Conservation (phyloP, 352 stramenopile species). For the Phytophthora agathidicida region DNA sequence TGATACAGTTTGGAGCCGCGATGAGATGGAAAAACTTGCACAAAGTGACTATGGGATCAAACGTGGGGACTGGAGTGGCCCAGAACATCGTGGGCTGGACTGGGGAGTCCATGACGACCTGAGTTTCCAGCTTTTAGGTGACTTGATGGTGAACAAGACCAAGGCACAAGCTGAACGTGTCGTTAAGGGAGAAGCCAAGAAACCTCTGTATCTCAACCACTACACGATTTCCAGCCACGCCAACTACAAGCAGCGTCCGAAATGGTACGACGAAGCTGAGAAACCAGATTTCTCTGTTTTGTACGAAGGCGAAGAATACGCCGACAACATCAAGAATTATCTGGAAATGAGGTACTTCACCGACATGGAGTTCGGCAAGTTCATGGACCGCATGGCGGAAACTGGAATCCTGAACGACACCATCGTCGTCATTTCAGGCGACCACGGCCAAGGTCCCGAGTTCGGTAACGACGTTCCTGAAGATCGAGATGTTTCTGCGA, state of each 20-base stretch:
- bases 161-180: slow-evolving; percentile 35
- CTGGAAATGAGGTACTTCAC: slow-evolving; percentile 59
- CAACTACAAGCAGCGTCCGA: slow-evolving; percentile 37
- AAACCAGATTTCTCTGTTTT: slow-evolving; percentile 53
- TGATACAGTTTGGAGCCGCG: slow-evolving; percentile 40
- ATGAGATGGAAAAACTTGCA: slow-evolving; percentile 43
- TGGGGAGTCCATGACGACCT: slow-evolving; percentile 70
- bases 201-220: slow-evolving; percentile 58
- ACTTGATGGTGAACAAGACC: slow-evolving; percentile 56
- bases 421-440: slow-evolving; percentile 57
- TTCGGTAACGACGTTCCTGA: slow-evolving; percentile 35
- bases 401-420: slow-evolving; percentile 57
- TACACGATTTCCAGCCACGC: slow-evolving; percentile 71
- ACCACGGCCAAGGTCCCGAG: slow-evolving; percentile 56
- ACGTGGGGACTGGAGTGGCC: slow-evolving; percentile 36
- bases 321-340: slow-evolving; percentile 42
- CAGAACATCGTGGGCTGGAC: slow-evolving; percentile 13
- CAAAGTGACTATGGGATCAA: slow-evolving; percentile 44
- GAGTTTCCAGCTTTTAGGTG: slow-evolving; percentile 49
- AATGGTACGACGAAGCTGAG: slow-evolving; percentile 41
- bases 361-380: slow-evolving; percentile 54
- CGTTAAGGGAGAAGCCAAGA: slow-evolving; percentile 28
- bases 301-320: slow-evolving; percentile 31
- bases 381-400: slow-evolving; percentile 53
- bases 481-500: slow-evolving; percentile 36